Evolutionary conservation across 164 flowering plant genomes (phyloP).

Genomic region (Sextonia rubra): DNA sequence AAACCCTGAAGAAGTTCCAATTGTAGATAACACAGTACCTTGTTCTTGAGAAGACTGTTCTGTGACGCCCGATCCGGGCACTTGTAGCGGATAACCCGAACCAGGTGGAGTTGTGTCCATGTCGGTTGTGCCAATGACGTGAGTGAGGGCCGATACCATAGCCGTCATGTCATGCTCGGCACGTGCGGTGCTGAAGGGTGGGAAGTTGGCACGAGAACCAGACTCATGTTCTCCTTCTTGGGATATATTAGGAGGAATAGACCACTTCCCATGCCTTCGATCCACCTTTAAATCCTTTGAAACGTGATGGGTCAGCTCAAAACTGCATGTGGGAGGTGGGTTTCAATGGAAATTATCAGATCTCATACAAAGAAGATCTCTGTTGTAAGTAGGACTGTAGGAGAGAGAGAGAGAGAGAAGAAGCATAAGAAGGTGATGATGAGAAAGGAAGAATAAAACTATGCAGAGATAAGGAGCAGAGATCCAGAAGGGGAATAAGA

Average conservation of each 20-base stretch:
- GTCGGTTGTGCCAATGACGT: slow-evolving; percentile 37
- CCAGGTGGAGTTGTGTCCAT: neutral
- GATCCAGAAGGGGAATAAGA: neutral
- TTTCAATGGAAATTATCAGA: neutral
- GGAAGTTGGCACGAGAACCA: neutral
- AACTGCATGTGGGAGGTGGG: neutral
- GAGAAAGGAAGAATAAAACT: too few species aligned
- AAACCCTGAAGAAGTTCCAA: too few species aligned
- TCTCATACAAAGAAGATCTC: neutral
- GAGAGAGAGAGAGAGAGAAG: neutral
- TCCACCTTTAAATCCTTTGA: neutral
- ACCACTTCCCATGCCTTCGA: slow-evolving; percentile 13
- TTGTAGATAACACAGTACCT: slow-evolving; percentile 16
- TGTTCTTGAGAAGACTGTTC: slow-evolving; percentile 25
- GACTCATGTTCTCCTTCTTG: slow-evolving; percentile 35
- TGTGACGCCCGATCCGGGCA: neutral
- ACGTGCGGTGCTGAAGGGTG: slow-evolving; percentile 25
- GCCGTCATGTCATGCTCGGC: slow-evolving; percentile 56
- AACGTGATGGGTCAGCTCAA: neutral
- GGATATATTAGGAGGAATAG: slow-evolving; percentile 28
- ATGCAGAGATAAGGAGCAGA: neutral
- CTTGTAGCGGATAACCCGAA: slow-evolving; percentile 4
- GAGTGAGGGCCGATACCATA: slow-evolving; percentile 64
- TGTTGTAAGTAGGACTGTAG: neutral
- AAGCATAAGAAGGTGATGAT: too few species aligned